Evolutionary conservation across 352 stramenopile genomes (phyloP).

Genomic region (Pythium sukuiense): DNA sequence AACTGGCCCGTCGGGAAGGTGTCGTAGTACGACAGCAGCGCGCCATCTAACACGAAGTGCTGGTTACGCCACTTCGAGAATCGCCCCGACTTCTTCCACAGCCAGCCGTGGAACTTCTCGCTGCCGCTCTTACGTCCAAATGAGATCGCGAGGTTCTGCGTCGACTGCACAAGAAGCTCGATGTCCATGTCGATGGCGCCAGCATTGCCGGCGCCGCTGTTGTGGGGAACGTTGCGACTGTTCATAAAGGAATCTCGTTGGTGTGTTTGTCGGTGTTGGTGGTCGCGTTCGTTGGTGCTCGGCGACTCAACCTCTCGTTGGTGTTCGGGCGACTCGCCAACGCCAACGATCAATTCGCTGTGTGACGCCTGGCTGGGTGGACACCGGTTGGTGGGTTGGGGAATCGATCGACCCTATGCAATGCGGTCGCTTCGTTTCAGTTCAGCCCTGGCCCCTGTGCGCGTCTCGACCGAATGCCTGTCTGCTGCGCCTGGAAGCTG

Average conservation of each 20-base stretch:
- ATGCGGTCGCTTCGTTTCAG: conserved; percentile 8
- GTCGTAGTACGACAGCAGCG: conserved; percentile 80
- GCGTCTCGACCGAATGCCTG: neutral
- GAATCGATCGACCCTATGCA: neutral
- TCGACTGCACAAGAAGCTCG: conserved; percentile 82
- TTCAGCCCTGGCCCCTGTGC: conserved; percentile 1
- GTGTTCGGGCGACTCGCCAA: conserved; percentile 10
- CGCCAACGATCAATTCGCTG: conserved; percentile 10
- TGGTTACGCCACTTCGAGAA: conserved; percentile 86
- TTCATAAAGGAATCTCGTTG: conserved; percentile 21
- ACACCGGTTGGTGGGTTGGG: neutral
- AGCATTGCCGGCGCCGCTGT: conserved; percentile 19
- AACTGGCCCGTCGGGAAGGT: conserved; percentile 83
- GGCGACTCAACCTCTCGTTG: neutral
- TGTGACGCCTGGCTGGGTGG: neutral
- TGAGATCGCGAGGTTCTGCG: conserved; percentile 69
- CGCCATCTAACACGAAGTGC: conserved; percentile 81
- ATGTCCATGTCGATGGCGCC: conserved; percentile 70
- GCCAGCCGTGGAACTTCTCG: conserved; percentile 83
- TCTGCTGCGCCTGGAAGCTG: conserved; percentile 3
- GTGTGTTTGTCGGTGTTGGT: conserved; percentile 6
- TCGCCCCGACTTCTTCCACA: conserved; percentile 80
- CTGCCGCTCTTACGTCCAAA: conserved; percentile 56
- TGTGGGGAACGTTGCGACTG: conserved; percentile 26
- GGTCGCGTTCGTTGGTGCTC: conserved; percentile 1